phyloP scores from a whole-genome alignment of 306 rosid species.

The Sicyos baderoa region DNA sequence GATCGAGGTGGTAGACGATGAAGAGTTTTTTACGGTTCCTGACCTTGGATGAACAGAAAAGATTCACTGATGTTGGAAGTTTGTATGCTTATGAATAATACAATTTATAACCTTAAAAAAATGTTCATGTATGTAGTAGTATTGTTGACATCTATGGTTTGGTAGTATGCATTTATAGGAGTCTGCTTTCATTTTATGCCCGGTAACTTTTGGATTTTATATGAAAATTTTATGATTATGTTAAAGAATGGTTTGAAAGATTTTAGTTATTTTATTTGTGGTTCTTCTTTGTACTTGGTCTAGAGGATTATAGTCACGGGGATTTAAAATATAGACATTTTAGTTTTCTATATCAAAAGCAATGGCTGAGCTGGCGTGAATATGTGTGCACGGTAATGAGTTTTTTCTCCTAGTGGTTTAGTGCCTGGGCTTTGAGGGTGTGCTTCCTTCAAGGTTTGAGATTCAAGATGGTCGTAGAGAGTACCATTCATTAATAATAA shows the following conservation, averaged over 20 bases:
- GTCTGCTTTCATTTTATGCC: background rate
- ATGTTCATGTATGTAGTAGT: background rate
- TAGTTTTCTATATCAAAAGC: no score
- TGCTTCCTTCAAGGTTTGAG: no score
- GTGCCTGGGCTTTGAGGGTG: no score
- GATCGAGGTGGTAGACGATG: slow-evolving; percentile 60
- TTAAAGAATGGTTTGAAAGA: background rate
- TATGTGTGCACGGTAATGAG: no score
- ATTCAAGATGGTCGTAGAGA: no score
- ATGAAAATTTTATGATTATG: background rate
- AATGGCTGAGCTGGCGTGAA: no score
- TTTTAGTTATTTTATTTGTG: no score
- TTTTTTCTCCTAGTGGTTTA: no score
- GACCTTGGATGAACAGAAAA: slow-evolving; percentile 57
- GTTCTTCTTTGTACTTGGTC: no score
- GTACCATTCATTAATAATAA: no score
- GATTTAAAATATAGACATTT: no score
- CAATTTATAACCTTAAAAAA: background rate
- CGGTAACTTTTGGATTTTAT: background rate
- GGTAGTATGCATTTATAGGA: background rate
- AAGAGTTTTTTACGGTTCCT: slow-evolving; percentile 74
- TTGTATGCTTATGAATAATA: slow-evolving; percentile 8
- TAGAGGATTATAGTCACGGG: no score
- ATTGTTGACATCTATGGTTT: background rate
- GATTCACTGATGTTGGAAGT: background rate